Evolutionary conservation across 768 basidiomycete species (phyloP).

Genomic region (Kwoniella mangroviensis): DNA sequence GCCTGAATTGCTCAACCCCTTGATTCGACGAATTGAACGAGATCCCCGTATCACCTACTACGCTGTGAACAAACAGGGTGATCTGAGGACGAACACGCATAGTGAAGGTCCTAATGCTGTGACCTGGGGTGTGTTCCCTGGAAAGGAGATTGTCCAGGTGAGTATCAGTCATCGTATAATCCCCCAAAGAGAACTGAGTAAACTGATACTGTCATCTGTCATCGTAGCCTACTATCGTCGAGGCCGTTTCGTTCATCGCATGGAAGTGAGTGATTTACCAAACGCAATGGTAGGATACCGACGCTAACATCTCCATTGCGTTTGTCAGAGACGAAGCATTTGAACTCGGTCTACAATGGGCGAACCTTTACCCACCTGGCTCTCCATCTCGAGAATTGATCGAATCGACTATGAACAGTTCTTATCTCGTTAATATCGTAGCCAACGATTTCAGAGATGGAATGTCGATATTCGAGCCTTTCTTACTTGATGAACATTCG

Average conservation of each 20-base stretch:
- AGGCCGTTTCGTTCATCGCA: conserved; percentile 96
- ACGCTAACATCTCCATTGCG: conserved; percentile 3
- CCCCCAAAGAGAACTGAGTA: too few species aligned
- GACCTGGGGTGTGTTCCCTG: conserved; percentile 97
- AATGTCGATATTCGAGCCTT: conserved; percentile 83
- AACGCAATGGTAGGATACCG: too few species aligned
- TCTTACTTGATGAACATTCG: conserved; percentile 59
- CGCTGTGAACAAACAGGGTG: conserved; percentile 93
- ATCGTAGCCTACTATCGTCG: conserved; percentile 79
- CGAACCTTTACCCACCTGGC: conserved; percentile 76
- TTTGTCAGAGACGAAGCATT: conserved; percentile 78
- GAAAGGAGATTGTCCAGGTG: conserved; percentile 86
- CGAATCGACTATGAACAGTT: conserved; percentile 75
- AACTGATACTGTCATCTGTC: too few species aligned
- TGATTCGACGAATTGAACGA: conserved; percentile 80
- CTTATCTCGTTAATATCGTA: conserved; percentile 89
- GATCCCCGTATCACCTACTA: conserved; percentile 93
- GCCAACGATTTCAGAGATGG: conserved; percentile 91
- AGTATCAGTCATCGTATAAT: background rate
- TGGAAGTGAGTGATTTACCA: conserved; percentile 71
- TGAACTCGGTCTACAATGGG: conserved; percentile 90
- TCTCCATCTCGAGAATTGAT: conserved; percentile 78
- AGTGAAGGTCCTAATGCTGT: conserved; percentile 97
- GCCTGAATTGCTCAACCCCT: conserved; percentile 70
- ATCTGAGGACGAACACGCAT: conserved; percentile 90